Conservation (phyloP, 306 rosid species). For the peach (Prunus persica) region Prunus_persica_NCBIv2 NC_034015.1:15451001-15451500, state of each 20-base stretch:
- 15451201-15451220: slow-evolving; percentile 78
- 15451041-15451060: slow-evolving; percentile 67
- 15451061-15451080: slow-evolving; percentile 41
- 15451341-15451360: slow-evolving; percentile 67
- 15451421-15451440: slow-evolving; percentile 67
- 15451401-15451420: slow-evolving; percentile 59
- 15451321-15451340: neutral
- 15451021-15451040: slow-evolving; percentile 26
- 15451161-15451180: neutral
- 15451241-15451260: slow-evolving; percentile 62
- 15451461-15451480: neutral
- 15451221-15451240: slow-evolving; percentile 83
- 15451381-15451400: slow-evolving; percentile 66
- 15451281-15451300: neutral
- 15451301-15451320: neutral
- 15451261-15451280: slow-evolving; percentile 7
- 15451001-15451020: neutral
- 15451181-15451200: slow-evolving; percentile 3
- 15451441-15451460: slow-evolving; percentile 70
- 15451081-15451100: slow-evolving; percentile 64
- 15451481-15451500: neutral
- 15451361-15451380: slow-evolving; percentile 88
- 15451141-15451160: neutral
- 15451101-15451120: slow-evolving; percentile 92
- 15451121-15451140: slow-evolving; percentile 28